Base-by-base conservation (phyloP, 2,329 filamentous ascomycete species). In the Trichophyton verrucosum region DNA sequence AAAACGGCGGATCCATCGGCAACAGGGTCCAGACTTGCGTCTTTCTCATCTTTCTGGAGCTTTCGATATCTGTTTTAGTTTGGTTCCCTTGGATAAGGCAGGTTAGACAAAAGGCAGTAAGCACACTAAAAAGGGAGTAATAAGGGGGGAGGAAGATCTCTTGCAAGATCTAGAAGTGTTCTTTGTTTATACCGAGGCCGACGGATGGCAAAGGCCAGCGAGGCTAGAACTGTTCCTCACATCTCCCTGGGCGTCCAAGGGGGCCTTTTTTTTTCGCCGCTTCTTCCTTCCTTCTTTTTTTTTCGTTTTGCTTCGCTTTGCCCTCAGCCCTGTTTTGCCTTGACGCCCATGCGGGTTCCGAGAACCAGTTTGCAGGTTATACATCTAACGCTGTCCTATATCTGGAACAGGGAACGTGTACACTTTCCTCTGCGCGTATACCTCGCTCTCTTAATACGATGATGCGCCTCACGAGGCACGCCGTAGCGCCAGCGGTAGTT, bases 1-100 rank as follows among this genome's bases (percentile, higher is more conserved):
- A 51, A 51, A 53, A 53, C 30, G 49, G 49, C 49, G 49, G 49
- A 53, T 53, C 49, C 30, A 30, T 53, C 49, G 49, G 49, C 49
- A 53, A 53, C 49, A 15, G 49, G 49, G 49, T 15, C 49, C 49
- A 53, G 49, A 53, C 49, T 53, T 27, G n/a, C 3, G 44, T 47
- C 17, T 17, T 47, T 49, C 20, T 22, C 17, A 22, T 17, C 11
- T 49, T 49, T 49, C 20, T 53, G 13, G 8, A 17, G 20, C 47
- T 22, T 47, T 47, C 47, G 22, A n/a, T n/a, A 53, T 7, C 24
- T 33, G 27, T n/a, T 17, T 33, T 33, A 53, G 49, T 36, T 36
- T 11, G 9, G 9, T 36, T 36, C 2, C 24, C 47, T 30, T 30
- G 4, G 11, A 13, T 11, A 33, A 13, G 27, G 9, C 20, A 27